Evolutionary conservation across 768 basidiomycete species (phyloP).

Genomic region (Guyanaporus albipodus): DNA sequence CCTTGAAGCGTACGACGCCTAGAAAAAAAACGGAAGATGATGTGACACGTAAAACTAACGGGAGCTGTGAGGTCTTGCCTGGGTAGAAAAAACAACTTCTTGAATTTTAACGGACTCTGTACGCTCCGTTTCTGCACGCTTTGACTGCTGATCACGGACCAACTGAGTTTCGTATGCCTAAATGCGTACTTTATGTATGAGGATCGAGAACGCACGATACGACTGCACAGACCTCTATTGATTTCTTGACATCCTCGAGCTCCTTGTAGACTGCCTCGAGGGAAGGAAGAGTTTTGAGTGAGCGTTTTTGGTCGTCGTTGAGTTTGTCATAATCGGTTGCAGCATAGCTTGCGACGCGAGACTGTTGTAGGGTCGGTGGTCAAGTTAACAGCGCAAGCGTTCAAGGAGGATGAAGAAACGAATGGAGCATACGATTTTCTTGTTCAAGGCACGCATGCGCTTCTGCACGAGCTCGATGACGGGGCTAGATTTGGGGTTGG

Average conservation of each 20-base stretch:
- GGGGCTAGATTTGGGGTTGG: constrained; percentile 53
- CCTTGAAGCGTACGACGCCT: constrained; percentile 45
- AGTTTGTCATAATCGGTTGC: constrained; percentile 64
- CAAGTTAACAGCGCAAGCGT: constrained; percentile 11
- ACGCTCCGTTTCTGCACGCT: constrained; percentile 54
- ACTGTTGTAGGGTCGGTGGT: constrained; percentile 40
- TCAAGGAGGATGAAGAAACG: neutral
- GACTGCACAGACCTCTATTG: constrained; percentile 70
- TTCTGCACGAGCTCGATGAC: constrained; percentile 77
- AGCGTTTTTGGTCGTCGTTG: constrained; percentile 83
- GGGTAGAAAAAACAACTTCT: constrained; percentile 51
- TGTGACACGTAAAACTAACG: neutral
- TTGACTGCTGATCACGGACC: constrained; percentile 49
- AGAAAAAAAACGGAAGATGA: constrained; percentile 1
- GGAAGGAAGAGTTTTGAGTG: constrained; percentile 65
- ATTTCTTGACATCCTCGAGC: constrained; percentile 78
- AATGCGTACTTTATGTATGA: neutral
- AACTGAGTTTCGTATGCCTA: constrained; percentile 65
- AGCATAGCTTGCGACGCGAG: constrained; percentile 69
- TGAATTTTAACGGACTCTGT: constrained; percentile 52
- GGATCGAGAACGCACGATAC: neutral
- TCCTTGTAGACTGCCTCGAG: constrained; percentile 81
- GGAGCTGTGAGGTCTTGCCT: constrained; percentile 40
- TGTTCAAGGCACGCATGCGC: constrained; percentile 68
- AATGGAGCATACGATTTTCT: constrained; percentile 70